phyloP scores from a whole-genome alignment of 2,329 filamentous ascomycete genomes.

The Trichoderma simmonsii region DNA sequence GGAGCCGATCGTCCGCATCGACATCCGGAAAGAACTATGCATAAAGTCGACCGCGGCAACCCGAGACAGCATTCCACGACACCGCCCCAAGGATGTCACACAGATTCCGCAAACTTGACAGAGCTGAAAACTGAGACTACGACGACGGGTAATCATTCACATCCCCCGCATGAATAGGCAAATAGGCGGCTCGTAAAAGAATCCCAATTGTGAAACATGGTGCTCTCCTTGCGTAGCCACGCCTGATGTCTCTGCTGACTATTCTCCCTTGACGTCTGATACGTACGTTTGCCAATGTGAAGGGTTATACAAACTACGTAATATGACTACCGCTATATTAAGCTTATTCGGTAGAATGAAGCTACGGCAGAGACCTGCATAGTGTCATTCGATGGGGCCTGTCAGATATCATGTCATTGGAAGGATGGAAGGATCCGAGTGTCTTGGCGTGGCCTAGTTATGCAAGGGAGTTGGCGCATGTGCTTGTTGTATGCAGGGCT shows the following conservation, averaged over 20 bases:
- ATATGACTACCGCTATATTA: background rate
- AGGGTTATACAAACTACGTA: slow-evolving; percentile 3
- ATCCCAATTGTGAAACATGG: slow-evolving; percentile 4
- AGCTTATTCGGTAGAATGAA: background rate
- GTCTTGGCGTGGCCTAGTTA: background rate
- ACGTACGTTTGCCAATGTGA: background rate
- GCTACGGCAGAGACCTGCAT: background rate
- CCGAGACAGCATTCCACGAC: slow-evolving; percentile 14
- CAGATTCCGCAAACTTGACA: background rate
- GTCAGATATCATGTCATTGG: background rate
- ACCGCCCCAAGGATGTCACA: background rate
- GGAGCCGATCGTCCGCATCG: background rate
- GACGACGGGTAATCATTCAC: background rate
- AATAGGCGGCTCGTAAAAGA: background rate
- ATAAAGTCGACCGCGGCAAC: background rate
- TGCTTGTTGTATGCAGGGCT: background rate
- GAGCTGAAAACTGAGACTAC: background rate
- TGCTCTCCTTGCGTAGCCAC: background rate
- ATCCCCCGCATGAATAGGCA: background rate
- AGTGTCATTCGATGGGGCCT: background rate
- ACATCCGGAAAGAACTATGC: background rate
- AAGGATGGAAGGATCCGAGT: background rate
- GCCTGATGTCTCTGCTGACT: background rate
- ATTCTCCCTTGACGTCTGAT: background rate
- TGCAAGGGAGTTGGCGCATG: background rate